Conservation (phyloP, 2,329 filamentous ascomycete species). For the Exophiala sp. region DNA sequence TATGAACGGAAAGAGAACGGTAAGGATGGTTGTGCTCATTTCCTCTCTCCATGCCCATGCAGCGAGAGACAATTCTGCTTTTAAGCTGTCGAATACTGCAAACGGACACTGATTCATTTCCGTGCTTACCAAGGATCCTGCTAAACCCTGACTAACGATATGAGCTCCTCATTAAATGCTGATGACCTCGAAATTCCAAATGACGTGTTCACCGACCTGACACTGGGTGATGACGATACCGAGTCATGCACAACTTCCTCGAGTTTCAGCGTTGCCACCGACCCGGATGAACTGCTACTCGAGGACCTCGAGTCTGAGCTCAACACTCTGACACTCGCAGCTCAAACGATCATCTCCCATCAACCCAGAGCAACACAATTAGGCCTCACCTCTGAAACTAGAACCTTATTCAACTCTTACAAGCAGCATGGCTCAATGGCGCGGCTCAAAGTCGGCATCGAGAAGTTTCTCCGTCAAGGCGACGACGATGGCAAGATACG, state of each 20-base stretch:
- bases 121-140: too few species aligned
- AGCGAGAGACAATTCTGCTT: too few species aligned
- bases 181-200: neutral
- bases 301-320: conserved; percentile 11
- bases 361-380: conserved; percentile 23
- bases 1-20: too few species aligned
- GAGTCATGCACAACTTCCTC: neutral
- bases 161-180: neutral
- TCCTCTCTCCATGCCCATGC: too few species aligned
- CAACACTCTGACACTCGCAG: conserved; percentile 18
- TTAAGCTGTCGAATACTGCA: too few species aligned
- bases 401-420: conserved; percentile 22
- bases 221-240: neutral
- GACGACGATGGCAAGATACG: conserved; percentile 10
- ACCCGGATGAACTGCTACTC: conserved; percentile 5
- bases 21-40: too few species aligned
- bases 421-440: conserved; percentile 23
- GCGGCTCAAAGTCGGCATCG: conserved; percentile 16
- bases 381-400: conserved; percentile 13
- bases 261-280: neutral
- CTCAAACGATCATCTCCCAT: conserved; percentile 18
- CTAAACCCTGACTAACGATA: too few species aligned
- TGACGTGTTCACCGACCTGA: too few species aligned
- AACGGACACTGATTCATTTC: too few species aligned
- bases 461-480: conserved; percentile 15